Percentiles rank a stretch among this genome's conserved stretches.
These are phyloP conservation scores for Scedosporium boydii DNA, from an alignment of 2,329 filamentous ascomycete species.

Conservation along the genomic window DNA sequence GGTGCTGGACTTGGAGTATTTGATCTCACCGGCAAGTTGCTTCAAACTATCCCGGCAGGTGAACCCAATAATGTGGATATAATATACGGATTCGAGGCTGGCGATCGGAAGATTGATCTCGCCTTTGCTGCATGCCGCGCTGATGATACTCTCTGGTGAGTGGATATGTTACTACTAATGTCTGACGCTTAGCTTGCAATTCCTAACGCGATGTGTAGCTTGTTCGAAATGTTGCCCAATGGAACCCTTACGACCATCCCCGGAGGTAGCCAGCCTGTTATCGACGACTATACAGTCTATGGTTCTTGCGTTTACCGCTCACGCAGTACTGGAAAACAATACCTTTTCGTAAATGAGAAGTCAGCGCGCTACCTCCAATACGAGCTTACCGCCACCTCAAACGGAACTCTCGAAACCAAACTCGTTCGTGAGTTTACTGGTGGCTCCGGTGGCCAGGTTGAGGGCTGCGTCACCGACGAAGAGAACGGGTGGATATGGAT, in stretches of 20 bases:
- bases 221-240: slow-evolving; percentile 38
- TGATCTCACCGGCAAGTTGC: slow-evolving; percentile 34
- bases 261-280: slow-evolving; percentile 35
- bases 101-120: slow-evolving; percentile 33
- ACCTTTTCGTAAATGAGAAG: slow-evolving; percentile 46
- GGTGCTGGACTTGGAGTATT: slow-evolving; percentile 40
- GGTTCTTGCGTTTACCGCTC: slow-evolving; percentile 44
- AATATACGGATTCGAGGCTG: slow-evolving; percentile 37
- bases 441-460: slow-evolving; percentile 41
- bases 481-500: slow-evolving; percentile 39
- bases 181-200: slow-evolving; percentile 2
- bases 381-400: slow-evolving; percentile 29
- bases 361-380: slow-evolving; percentile 44
- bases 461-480: slow-evolving; percentile 44
- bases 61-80: slow-evolving; percentile 47
- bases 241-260: slow-evolving; percentile 31
- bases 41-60: slow-evolving; percentile 33
- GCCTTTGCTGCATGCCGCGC: slow-evolving; percentile 40
- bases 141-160: slow-evolving; percentile 43
- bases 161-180: background rate
- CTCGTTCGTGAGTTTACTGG: slow-evolving; percentile 41
- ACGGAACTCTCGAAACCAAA: slow-evolving; percentile 31
- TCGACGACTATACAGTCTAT: slow-evolving; percentile 36
- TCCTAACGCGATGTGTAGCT: slow-evolving; percentile 18
- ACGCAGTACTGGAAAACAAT: slow-evolving; percentile 33